Percentiles rank a stretch among this genome's conserved stretches.
Conservation (phyloP, 306 rosid species). For the Lupinus albus region DNA sequence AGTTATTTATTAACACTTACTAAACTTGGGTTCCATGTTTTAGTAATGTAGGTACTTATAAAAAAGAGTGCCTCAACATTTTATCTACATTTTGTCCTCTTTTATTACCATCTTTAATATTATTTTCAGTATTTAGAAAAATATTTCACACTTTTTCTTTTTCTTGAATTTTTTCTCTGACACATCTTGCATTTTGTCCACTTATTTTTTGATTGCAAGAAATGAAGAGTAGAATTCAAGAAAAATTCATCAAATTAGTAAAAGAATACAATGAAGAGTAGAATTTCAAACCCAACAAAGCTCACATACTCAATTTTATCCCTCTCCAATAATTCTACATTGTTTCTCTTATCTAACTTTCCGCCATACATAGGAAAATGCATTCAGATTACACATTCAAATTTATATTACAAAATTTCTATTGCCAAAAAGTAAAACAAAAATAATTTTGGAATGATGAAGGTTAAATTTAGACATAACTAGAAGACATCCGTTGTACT, state of each 20-base stretch:
- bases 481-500: too few species aligned
- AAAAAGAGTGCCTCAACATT: neutral
- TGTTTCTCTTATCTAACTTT: constrained; percentile 11
- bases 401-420: constrained; percentile 48
- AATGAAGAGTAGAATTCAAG: too few species aligned
- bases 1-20: too few species aligned
- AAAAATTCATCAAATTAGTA: constrained; percentile 62
- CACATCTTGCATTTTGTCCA: too few species aligned
- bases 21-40: constrained; percentile 27
- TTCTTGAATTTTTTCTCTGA: too few species aligned
- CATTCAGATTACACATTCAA: constrained; percentile 48
- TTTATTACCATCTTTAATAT: too few species aligned
- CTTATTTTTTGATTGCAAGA: too few species aligned
- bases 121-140: too few species aligned
- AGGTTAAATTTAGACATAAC: constrained; percentile 37
- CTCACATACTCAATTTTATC: constrained; percentile 26
- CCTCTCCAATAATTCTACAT: constrained; percentile 45
- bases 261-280: constrained; percentile 41
- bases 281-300: constrained; percentile 40
- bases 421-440: neutral
- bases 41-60: neutral
- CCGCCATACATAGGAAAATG: constrained; percentile 23
- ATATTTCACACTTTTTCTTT: too few species aligned
- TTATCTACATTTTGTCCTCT: neutral
- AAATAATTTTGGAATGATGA: constrained; percentile 18